Evolutionary conservation across 805 yeast species (phyloP).

Genomic region (Kodamaea hsintzibuensis): DNA sequence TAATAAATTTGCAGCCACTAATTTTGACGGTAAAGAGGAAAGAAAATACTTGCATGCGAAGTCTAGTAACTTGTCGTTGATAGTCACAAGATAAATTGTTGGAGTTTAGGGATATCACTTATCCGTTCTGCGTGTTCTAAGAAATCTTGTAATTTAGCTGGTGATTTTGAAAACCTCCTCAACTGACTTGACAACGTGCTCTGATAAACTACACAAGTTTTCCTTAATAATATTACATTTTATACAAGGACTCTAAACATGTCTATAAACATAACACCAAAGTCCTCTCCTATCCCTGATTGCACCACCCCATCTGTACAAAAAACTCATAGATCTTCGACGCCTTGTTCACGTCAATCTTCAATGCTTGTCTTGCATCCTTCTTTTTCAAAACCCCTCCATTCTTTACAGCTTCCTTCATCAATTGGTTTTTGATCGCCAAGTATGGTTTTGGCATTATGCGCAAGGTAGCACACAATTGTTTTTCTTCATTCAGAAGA

Average conservation of each 20-base stretch:
- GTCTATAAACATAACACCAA: no score
- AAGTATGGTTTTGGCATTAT: constrained; percentile 91
- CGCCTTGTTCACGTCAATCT: constrained; percentile 85
- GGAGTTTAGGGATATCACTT: no score
- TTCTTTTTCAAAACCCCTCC: constrained; percentile 84
- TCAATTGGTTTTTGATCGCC: constrained; percentile 85
- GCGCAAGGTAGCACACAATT: constrained; percentile 77
- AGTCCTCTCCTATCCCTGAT: constrained; percentile 31
- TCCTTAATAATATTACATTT: background rate
- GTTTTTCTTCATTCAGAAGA: constrained; percentile 84
- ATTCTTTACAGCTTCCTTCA: constrained; percentile 80
- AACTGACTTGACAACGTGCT: no score
- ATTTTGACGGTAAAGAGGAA: no score
- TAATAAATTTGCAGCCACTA: no score
- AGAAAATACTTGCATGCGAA: no score
- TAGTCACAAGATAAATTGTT: no score
- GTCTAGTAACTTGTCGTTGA: no score
- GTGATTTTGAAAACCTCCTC: no score
- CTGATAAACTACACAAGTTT: no score
- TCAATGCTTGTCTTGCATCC: constrained; percentile 78
- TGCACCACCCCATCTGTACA: constrained; percentile 86
- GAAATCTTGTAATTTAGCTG: no score
- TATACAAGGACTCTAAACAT: background rate
- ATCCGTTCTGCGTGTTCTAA: no score
- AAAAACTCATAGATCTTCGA: constrained; percentile 90